Evolutionary conservation across 1,284 basidiomycete genomes (phyloP), one percentile per base, ranked within the genome.

Genomic region (Ceratobasidium sp.): DNA sequence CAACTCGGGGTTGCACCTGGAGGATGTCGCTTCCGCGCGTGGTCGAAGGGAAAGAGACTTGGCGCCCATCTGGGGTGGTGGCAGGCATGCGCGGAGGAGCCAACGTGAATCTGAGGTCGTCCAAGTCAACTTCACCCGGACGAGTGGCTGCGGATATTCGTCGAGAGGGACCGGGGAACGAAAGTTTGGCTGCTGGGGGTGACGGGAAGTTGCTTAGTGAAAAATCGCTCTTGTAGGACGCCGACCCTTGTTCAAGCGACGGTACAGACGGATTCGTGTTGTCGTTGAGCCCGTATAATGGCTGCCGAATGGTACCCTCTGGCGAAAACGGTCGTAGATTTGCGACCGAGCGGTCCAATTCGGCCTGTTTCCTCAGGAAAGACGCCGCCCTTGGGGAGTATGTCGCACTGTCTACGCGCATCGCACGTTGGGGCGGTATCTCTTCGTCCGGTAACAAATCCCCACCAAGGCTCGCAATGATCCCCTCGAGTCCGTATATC

Each of bases 131-230:
- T 75, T 53, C 68, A 22, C 54, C 54, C 31, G 68, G 68, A 16
- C 68, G 53, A 19, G 31, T 51, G 48, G 72, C 63, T 51, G 41
- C 41, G 24, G 74, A 61, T 11, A 56, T 56, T 29, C 74, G 43
- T 34, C 74, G 61, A 34, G 63, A 59, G 49, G 69, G 46, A 75
- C 74, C 46, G 19, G 68, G 41, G 41, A 58, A 71, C 14, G 22
- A 43, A 78, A 74, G 75, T 53, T 74, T 79, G 79, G 74, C 80
- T 80, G 58, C 49, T 24, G 92, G 91, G 37, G 91, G 91, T 48
- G 85, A 81, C 4, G 90, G 90, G 81, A 92, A 92, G 64, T 85
- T 84, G 78, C 89, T 91, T 68, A 92, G 82, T 8, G 91, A 91
- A 77, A 92, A 87, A 31, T 89, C 89, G 79, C 88, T 89, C 64